Base-by-base conservation (phyloP, 768 basidiomycete genomes). In the Boletus subcaerulescens region DNA sequence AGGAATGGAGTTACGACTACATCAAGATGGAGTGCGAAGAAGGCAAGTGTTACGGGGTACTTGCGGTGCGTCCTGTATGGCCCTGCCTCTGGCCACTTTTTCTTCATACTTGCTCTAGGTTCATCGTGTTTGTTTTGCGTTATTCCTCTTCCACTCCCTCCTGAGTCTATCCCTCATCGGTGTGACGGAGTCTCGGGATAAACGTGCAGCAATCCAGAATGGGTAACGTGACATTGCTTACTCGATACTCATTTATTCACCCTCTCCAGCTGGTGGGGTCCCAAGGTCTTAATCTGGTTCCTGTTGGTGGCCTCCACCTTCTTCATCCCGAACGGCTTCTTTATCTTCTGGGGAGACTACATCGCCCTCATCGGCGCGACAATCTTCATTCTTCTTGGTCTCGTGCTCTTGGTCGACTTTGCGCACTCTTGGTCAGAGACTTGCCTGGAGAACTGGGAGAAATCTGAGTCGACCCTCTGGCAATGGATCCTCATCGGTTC, bases 391-490 rank as follows among this genome's bases (percentile, higher is more conserved):
- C 85, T 98, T 33, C 87, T 99, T 59, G 97, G 97, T 45, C 86
- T 99, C 29, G 92, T 99, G 53, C 87, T 99, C 42, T 86, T 99
- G 53, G 89, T 99, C 71, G 97, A 99, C 76, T 98, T 98, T 65
- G 97, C 97, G 3, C 97, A 99, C 69, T 89, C 92, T 6, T 98
- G 95, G 95, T 93, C 93, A 15, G 97, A 99, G 73, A 95, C 86
- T 7, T 98, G 96, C 69, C 81, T 98, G 49, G 88, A 96, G 60
- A 93, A 93, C 51, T 98, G 93, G 95, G 96, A 98, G 70, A 83
- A 84, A 55, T 84, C 83, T 3, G 81, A 83, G 43, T 95, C 93
- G 11, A 89, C 87, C 60, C 72, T 95, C 48, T 99, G 97, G 97
- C 93, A 97, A 69, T 98, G 89, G 84, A 84, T 96, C 53, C 86